Percentiles rank a stretch among this genome's conserved stretches.
phyloP scores from a whole-genome alignment of 2,329 filamentous ascomycete species.

The Hymenoscyphus scutula region DNA sequence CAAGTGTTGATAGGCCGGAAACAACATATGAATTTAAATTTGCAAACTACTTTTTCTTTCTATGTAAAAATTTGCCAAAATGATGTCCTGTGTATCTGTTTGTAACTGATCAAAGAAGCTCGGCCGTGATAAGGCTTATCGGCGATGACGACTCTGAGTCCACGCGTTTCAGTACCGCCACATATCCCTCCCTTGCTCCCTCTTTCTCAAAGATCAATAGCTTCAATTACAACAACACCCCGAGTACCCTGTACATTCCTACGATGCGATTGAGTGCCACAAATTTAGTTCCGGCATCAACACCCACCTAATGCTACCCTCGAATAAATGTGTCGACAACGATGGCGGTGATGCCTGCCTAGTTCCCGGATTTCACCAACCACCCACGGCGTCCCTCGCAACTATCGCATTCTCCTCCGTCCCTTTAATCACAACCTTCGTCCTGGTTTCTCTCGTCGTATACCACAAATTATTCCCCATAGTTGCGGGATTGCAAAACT shows the following conservation, averaged over 20 bases:
- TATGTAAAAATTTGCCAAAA: neutral
- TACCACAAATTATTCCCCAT: slow-evolving; percentile 69
- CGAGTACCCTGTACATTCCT: neutral
- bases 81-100: neutral
- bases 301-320: slow-evolving; percentile 32
- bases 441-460: slow-evolving; percentile 59
- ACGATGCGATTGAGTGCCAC: slow-evolving; percentile 16
- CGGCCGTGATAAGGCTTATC: neutral
- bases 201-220: neutral
- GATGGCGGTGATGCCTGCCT: slow-evolving; percentile 25
- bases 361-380: slow-evolving; percentile 15
- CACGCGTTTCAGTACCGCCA: slow-evolving; percentile 2
- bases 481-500: slow-evolving; percentile 56
- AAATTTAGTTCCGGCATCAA: slow-evolving; percentile 20
- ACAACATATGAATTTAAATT: neutral
- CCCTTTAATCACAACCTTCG: slow-evolving; percentile 71
- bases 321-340: slow-evolving; percentile 34
- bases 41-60: neutral
- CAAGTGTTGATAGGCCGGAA: neutral
- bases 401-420: slow-evolving; percentile 58
- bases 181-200: neutral
- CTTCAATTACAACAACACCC: slow-evolving; percentile 1
- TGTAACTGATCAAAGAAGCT: neutral
- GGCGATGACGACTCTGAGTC: neutral
- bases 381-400: slow-evolving; percentile 37